Conservation (phyloP, 495 filamentous ascomycete species). For the Xylaria longipes region DNA sequence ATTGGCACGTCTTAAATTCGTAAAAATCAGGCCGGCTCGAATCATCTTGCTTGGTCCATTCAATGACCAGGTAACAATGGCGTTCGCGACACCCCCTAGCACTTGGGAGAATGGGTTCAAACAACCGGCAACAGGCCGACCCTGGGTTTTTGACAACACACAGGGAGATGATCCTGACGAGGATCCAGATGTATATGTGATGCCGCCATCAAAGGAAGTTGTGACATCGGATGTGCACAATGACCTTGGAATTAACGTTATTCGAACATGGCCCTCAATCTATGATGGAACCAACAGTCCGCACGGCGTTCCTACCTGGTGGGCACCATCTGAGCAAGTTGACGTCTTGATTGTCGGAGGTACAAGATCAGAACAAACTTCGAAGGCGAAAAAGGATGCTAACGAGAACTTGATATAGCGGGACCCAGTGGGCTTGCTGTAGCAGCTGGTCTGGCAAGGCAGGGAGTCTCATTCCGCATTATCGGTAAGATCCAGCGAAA, state of each 20-base stretch:
- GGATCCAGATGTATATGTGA: conserved; percentile 28
- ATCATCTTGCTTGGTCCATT: not conserved
- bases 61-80: conserved; percentile 25
- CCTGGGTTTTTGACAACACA: conserved; percentile 27
- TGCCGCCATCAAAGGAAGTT: conserved; percentile 32
- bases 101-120: conserved; percentile 35
- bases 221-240: conserved; percentile 33
- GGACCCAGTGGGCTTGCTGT: conserved; percentile 40
- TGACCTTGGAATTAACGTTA: conserved; percentile 30
- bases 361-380: conserved; percentile 7
- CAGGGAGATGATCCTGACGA: conserved; percentile 13
- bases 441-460: conserved; percentile 39
- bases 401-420: conserved; percentile 26
- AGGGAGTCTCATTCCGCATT: conserved; percentile 44
- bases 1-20: not conserved
- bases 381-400: not conserved
- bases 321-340: conserved; percentile 37
- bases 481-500: conserved; percentile 29
- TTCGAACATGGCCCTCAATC: conserved; percentile 42
- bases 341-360: conserved; percentile 46
- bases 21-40: not conserved
- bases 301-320: conserved; percentile 39
- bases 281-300: conserved; percentile 38
- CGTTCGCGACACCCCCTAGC: conserved; percentile 24
- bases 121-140: conserved; percentile 23